Evolutionary conservation across 306 rosid species (phyloP), one percentile per base, ranked within the genome.

Genomic region (Medicago lupulina): DNA sequence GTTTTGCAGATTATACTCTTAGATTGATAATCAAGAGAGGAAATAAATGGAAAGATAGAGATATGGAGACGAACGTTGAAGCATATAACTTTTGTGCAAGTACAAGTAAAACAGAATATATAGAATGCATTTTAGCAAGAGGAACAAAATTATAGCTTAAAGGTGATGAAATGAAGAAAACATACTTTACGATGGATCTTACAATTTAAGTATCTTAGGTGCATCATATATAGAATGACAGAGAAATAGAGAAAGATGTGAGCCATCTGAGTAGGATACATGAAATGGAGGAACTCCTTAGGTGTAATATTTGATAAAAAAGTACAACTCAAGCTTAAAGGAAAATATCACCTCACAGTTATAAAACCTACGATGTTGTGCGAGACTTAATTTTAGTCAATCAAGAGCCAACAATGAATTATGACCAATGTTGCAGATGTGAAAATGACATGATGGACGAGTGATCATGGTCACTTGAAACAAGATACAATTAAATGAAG

Each of bases 261-360:
- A 40, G 17, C 28, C 70, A 65, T 38, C 51, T 8, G 5, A 28
- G 71, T 18, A 43, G 71, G 34, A 38, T 4, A 39, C 38, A 63
- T 61, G 47, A 65, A 39, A 65, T 65, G 51, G 11, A 65, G 34
- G 36, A 65, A 17, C 51, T 41, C 71, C 23, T 40, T 66, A 66
- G 53, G 51, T 40, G 53, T 39, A 66, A 66, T 39, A 17, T 65
- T 16, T 66, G 71, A 18, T 66, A 66, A 11, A 38, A 38, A 36
- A 18, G 31, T 38, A 38, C 47, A 64, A 9, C 47, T 64, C 15
- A 64, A 38, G 49, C 70, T 64, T 8, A 9, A 38, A 64, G 70
- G 70, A 38, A 64, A 64, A 1, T 38, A 38, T 36, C 28, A 36
- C 36, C 38, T 0, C 65, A 16, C 69, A 38, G 25, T 31, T 15